Evolutionary conservation across 495 filamentous ascomycete species (phyloP), one percentile per base, ranked within the genome.

Genomic region (Hypoxylon fragiforme): DNA sequence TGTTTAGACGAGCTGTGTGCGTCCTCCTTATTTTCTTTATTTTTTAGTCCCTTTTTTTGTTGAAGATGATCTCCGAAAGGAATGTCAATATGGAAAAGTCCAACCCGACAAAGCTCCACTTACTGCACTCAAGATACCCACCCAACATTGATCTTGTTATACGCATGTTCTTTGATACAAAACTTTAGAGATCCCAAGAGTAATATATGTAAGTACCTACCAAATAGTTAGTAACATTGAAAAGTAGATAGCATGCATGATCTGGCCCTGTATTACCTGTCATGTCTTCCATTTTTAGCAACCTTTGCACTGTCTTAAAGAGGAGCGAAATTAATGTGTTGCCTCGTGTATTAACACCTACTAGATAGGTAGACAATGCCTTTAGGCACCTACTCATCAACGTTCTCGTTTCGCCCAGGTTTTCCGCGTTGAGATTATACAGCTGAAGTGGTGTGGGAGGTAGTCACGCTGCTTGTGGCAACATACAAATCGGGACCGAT

Each of bases 211-310:
- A 28, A 9, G 24, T 28, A 28, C 36, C 44, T 52, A 26, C 41
- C 46, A 4, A 28, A 28, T 28, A 28, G 24, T n/a, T n/a, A n/a
- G n/a, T n/a, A n/a, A n/a, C n/a, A n/a, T n/a, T n/a, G n/a, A n/a
- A n/a, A n/a, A n/a, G n/a, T n/a, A n/a, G n/a, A n/a, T n/a, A n/a
- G 18, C 51, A 52, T 62, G 58, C 58, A 57, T 56, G 48, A 62
- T 62, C 58, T 56, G 24, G 52, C 38, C 51, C 52, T 8, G 58
- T 53, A 45, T 56, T 48, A 49, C 52, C 44, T 45, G 21, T 31
- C 24, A 49, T 7, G 32, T 41, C 50, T 40, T 52, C 58, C 58
- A 52, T 38, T 62, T 62, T 52, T 62, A 62, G 52, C 39, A 52
- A 40, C 21, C 11, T 40, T 4, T 15, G 38, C 44, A 28, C 31